Percentiles rank a stretch among this genome's conserved stretches.
Evolutionary conservation across 352 stramenopile species (phyloP).

Genomic region (Aphanomyces cochlioides): DNA sequence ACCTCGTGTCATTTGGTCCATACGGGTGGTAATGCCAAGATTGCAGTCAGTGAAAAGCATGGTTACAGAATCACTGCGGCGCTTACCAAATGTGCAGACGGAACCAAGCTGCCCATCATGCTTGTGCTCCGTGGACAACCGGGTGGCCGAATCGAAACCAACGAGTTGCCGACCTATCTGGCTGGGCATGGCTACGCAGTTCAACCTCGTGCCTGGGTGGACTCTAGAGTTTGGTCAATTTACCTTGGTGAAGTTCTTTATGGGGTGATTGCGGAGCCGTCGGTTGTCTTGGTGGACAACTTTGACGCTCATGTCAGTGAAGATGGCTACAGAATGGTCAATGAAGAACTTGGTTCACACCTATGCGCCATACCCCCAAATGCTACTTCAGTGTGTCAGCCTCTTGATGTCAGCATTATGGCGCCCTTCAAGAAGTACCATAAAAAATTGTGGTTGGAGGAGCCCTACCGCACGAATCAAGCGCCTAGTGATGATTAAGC

Average conservation of each 20-base stretch:
- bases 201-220: no score
- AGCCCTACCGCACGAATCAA: neutral
- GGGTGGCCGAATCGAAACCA: no score
- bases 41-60: no score
- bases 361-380: constrained; percentile 24
- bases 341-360: neutral
- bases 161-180: no score
- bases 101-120: no score
- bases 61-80: no score
- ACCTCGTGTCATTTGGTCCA: no score
- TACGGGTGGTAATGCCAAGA: no score
- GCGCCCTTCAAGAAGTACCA: constrained; percentile 25
- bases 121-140: no score
- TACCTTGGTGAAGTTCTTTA: constrained; percentile 29
- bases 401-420: constrained; percentile 28
- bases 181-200: no score
- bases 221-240: constrained; percentile 3
- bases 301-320: constrained; percentile 32
- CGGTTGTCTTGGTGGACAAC: constrained; percentile 32
- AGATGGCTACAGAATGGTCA: neutral
- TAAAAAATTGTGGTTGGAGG: neutral
- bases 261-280: constrained; percentile 22
- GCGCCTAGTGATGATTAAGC: neutral
- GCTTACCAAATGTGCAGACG: no score
- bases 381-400: constrained; percentile 24